phyloP scores from a whole-genome alignment of 345 rosid species.

The Arabidopsis arenosa region DNA sequence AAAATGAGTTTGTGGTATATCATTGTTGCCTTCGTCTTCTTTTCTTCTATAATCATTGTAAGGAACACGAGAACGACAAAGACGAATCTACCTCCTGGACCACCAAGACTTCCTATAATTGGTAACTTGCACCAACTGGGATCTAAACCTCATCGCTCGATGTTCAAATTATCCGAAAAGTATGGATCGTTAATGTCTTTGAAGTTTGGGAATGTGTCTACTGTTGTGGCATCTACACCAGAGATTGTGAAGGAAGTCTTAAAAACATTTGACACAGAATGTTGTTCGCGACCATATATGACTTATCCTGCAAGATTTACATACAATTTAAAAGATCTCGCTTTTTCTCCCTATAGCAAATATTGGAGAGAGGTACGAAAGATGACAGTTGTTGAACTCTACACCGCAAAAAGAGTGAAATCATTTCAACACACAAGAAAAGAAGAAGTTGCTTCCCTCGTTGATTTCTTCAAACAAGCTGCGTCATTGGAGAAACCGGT shows the following conservation, averaged over 20 bases:
- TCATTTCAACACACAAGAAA: conserved; percentile 44
- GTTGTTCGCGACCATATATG: conserved; percentile 49
- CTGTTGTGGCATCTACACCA: conserved; percentile 52
- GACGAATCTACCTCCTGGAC: conserved; percentile 48
- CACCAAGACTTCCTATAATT: conserved; percentile 48
- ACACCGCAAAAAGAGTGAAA: conserved; percentile 46
- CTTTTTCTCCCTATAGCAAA: conserved; percentile 42
- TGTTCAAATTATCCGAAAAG: conserved; percentile 43
- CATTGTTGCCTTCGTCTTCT: conserved; percentile 11
- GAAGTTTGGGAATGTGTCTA: conserved; percentile 48
- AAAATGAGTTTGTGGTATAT: conserved; percentile 34
- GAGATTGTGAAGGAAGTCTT: conserved; percentile 48
- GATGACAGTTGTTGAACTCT: conserved; percentile 43
- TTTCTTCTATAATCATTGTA: conserved; percentile 14
- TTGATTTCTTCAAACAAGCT: conserved; percentile 35
- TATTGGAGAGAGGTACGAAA: conserved; percentile 49
- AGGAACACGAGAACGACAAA: not conserved
- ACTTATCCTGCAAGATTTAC: conserved; percentile 40
- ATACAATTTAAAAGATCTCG: conserved; percentile 38
- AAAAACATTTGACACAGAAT: conserved; percentile 42
- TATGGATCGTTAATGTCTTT: conserved; percentile 57
- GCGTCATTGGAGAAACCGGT: conserved; percentile 37
- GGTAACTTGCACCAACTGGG: conserved; percentile 58
- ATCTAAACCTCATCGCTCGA: conserved; percentile 44
- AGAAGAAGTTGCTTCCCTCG: conserved; percentile 41